Base-by-base conservation (phyloP, 164 flowering plant species). In the Aristolochia contorta region DNA sequence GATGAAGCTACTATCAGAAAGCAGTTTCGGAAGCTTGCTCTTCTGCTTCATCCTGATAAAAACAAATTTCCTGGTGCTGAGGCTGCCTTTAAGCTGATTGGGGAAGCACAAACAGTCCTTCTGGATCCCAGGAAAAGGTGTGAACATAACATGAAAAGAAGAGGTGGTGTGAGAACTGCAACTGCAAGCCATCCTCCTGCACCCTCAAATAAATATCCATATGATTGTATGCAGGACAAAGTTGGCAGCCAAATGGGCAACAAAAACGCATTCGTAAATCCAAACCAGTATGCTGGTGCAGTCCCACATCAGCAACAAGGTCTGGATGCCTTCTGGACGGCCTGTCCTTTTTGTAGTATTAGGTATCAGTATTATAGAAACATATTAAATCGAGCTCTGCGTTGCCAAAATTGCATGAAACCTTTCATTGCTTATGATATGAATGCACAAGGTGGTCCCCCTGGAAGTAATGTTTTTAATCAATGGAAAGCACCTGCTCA, bases 1-100 rank as follows among this genome's bases (percentile, higher is more conserved):
- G 85, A 87, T 69, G 98, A 84, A 51, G 68, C 74, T 8, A 45
- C 75, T 6, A 81, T 92, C 54, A 87, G 72, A 79, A 87, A 85
- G 68, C 98, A 89, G 64, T 92, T 76, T 58, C 62, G 84, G 58
- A 89, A 82, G 70, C 74, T 84, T 62, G 97, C 91, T 27, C 82
- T 89, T 27, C 69, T 54, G 4, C 90, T 89, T 66, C 93, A 89
- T 68, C 98, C 98, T 53, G 97, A 89, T 62, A 92, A 89, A 67
- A 92, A 89, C 71, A 79, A 80, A 61, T 80, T 84, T 69, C 47
- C 82, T 18, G 98, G 98, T 54, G 97, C 98, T 14, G 87, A 84
- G 69, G 84, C 84, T 64, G 98, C 96, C 21, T 92, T 89, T 63
- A 80, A 84, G 75, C 60, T 89, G 63, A 78, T 89, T 61, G 83